phyloP scores from a whole-genome alignment of 192 early-diverging fungal genomes.

The Backusella morwellensis region DNA sequence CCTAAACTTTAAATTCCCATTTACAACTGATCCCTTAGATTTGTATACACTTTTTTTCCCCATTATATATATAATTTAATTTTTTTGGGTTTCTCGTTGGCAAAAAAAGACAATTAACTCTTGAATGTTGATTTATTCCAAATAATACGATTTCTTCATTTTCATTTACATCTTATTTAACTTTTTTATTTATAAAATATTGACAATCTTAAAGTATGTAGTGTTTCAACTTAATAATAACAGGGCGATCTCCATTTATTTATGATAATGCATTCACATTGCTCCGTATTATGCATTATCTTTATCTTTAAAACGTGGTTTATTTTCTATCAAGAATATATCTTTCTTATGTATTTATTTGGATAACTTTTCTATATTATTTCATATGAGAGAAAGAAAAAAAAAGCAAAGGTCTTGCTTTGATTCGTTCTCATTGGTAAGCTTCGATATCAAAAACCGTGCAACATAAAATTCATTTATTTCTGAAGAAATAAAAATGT shows the following conservation, averaged over 20 bases:
- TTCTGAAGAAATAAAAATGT: too few relatives aligned
- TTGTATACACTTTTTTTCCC: not conserved
- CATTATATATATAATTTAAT: not conserved
- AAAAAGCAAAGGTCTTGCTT: too few relatives aligned
- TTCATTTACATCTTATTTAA: not conserved
- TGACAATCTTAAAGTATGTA: not conserved
- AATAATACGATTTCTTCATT: not conserved
- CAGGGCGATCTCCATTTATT: not conserved
- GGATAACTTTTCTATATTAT: too few relatives aligned
- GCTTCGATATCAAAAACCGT: too few relatives aligned
- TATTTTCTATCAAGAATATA: too few relatives aligned
- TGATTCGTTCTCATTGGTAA: too few relatives aligned
- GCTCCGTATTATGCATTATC: too few relatives aligned
- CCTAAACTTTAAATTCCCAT: constrained; percentile 3
- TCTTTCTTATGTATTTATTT: too few relatives aligned
- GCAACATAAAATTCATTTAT: too few relatives aligned
- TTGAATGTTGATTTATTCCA: not conserved
- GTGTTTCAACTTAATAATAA: not conserved
- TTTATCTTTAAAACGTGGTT: too few relatives aligned
- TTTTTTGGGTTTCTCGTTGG: not conserved
- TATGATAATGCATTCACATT: too few relatives aligned
- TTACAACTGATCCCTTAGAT: not conserved
- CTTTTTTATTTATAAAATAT: not conserved
- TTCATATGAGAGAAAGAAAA: too few relatives aligned
- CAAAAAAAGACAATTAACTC: not conserved